Evolutionary conservation across 108 stramenopile genomes (phyloP).

Genomic region (Nannochloropsis gaditana): DNA sequence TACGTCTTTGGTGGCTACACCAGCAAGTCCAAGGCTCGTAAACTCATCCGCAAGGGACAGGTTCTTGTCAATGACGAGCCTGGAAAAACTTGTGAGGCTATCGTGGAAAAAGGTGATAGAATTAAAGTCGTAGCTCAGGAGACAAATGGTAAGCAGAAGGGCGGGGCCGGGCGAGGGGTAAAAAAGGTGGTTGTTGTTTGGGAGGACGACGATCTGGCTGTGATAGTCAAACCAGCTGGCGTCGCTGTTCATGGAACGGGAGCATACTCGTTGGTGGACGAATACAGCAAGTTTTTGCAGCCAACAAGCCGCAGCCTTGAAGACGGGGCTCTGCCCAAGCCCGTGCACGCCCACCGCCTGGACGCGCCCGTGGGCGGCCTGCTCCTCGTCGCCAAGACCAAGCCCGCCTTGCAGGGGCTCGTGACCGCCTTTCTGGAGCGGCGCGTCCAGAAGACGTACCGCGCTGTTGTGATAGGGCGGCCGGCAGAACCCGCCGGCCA

Average conservation of each 20-base stretch:
- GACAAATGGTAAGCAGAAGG: neutral
- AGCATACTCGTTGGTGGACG: neutral
- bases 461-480: neutral
- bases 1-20: neutral
- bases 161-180: neutral
- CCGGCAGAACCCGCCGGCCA: neutral
- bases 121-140: neutral
- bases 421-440: neutral
- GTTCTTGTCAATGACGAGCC: neutral
- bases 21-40: constrained; percentile 19
- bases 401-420: neutral
- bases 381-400: neutral
- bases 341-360: constrained; percentile 9
- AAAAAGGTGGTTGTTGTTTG: constrained; percentile 1
- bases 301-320: neutral
- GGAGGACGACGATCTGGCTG: neutral
- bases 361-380: constrained; percentile 9
- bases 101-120: neutral
- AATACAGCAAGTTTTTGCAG: neutral
- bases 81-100: constrained; percentile 7
- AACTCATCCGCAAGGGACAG: constrained; percentile 4
- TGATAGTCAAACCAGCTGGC: neutral
- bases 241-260: constrained; percentile 5
- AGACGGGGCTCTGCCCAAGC: neutral
- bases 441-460: neutral